A percentile compares a stretch with the other conserved stretches of the same genome.
phyloP scores from a whole-genome alignment of 2,329 filamentous ascomycete species.

The Chalaropsis ovoidea region DNA sequence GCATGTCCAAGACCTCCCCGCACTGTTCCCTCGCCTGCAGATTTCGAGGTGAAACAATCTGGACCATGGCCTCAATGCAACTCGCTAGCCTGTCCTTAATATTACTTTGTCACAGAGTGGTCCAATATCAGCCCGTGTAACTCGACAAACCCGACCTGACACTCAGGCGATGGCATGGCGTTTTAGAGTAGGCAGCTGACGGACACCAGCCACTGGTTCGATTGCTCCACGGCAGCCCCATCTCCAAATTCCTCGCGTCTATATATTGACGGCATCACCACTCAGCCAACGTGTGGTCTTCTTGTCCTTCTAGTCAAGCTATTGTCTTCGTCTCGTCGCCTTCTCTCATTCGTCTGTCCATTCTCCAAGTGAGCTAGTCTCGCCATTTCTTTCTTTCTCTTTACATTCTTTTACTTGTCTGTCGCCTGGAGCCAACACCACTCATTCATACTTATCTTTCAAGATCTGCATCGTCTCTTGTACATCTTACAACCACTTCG shows the following conservation, averaged over 20 bases:
- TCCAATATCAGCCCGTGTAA: slow-evolving; percentile 7
- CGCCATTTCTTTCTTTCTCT: slow-evolving; percentile 3
- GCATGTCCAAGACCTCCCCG: background rate
- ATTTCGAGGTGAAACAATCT: background rate
- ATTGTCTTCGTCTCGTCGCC: background rate
- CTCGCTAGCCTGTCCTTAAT: background rate
- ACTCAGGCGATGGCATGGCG: background rate
- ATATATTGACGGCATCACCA: background rate
- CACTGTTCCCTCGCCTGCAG: background rate
- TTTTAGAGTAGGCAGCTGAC: background rate
- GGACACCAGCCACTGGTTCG: background rate
- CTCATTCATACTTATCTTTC: background rate
- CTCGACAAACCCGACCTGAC: slow-evolving; percentile 1
- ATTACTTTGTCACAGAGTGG: slow-evolving; percentile 3
- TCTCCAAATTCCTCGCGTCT: background rate
- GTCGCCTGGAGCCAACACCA: slow-evolving; percentile 3
- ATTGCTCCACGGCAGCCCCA: background rate
- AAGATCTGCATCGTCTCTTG: background rate
- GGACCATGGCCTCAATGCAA: background rate
- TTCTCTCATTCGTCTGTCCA: background rate
- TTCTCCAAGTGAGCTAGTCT: slow-evolving; percentile 1
- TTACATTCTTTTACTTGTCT: background rate
- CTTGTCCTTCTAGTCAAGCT: background rate
- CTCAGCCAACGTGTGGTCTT: background rate
- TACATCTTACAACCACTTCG: background rate